These are phyloP conservation scores for Populus tomentosa DNA, from an alignment of 441 rosid species.

Conservation along the genomic window DNA sequence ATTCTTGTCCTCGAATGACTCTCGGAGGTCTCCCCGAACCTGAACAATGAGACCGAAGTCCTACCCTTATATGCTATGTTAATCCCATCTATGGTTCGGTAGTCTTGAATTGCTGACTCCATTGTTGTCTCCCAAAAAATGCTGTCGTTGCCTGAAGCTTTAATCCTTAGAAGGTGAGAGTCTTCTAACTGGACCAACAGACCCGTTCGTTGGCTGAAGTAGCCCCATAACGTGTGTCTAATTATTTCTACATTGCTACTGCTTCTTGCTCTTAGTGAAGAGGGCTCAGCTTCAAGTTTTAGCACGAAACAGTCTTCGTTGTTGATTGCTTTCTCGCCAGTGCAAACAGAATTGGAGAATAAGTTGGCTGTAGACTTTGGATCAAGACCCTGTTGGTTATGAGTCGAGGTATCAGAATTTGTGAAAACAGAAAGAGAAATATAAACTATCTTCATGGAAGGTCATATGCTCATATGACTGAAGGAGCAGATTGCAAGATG, in stretches of 20 bases:
- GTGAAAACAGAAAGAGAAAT: neutral
- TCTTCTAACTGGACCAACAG: conserved; percentile 67
- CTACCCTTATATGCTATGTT: conserved; percentile 73
- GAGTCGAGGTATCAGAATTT: neutral
- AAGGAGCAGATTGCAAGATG: neutral
- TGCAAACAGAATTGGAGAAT: conserved; percentile 55
- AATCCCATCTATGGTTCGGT: conserved; percentile 65
- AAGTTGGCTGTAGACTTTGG: conserved; percentile 76
- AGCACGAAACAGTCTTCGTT: conserved; percentile 54
- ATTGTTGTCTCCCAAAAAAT: conserved; percentile 86
- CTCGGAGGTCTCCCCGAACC: conserved; percentile 60
- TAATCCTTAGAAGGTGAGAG: conserved; percentile 66
- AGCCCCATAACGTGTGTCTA: conserved; percentile 69
- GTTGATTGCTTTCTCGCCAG: conserved; percentile 46
- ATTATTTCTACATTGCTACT: conserved; percentile 51
- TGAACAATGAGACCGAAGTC: conserved; percentile 57
- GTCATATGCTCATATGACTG: neutral
- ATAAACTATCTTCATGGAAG: neutral
- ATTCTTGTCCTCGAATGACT: conserved; percentile 68
- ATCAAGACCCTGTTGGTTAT: conserved; percentile 69
- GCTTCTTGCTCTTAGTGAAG: conserved; percentile 51
- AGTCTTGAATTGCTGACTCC: conserved; percentile 73
- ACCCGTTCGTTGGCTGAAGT: conserved; percentile 87
- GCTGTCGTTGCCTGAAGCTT: conserved; percentile 39
- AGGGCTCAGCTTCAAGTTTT: conserved; percentile 45